Evolutionary conservation across 2,329 filamentous ascomycete genomes (phyloP).

Genomic region (Colletotrichum cuscutae): DNA sequence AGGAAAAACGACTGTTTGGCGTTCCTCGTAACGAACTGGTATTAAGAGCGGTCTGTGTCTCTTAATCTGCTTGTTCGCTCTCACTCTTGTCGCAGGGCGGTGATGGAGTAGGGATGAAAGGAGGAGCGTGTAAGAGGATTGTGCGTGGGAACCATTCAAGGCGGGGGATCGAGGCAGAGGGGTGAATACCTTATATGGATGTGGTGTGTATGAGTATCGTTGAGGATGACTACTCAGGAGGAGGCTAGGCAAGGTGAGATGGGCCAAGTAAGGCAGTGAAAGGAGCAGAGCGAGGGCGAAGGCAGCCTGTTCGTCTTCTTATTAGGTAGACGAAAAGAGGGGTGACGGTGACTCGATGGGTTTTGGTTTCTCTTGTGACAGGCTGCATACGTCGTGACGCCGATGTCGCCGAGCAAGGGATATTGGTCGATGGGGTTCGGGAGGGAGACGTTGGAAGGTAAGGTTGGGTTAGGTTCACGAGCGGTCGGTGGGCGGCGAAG

Average conservation of each 20-base stretch:
- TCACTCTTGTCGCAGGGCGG: constrained; percentile 19
- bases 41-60: constrained; percentile 31
- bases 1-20: not conserved
- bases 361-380: not conserved
- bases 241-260: constrained; percentile 1
- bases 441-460: not conserved
- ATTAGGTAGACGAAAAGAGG: not conserved
- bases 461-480: not conserved
- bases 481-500: constrained; percentile 10
- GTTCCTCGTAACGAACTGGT: not conserved
- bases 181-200: constrained; percentile 20
- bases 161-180: constrained; percentile 7
- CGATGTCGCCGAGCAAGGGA: constrained; percentile 31
- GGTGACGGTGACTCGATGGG: not conserved
- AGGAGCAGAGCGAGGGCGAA: not conserved
- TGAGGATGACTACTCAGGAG: not conserved
- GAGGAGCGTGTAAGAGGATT: constrained; percentile 34
- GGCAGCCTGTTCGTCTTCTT: not conserved
- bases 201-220: constrained; percentile 1
- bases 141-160: constrained; percentile 10
- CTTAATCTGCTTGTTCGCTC: constrained; percentile 22
- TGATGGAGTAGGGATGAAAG: constrained; percentile 30
- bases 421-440: not conserved
- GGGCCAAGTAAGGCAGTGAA: not conserved
- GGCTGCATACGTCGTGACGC: constrained; percentile 18